Evolutionary conservation across 331 rosid genomes (phyloP).

Genomic region (Telfairia occidentalis): DNA sequence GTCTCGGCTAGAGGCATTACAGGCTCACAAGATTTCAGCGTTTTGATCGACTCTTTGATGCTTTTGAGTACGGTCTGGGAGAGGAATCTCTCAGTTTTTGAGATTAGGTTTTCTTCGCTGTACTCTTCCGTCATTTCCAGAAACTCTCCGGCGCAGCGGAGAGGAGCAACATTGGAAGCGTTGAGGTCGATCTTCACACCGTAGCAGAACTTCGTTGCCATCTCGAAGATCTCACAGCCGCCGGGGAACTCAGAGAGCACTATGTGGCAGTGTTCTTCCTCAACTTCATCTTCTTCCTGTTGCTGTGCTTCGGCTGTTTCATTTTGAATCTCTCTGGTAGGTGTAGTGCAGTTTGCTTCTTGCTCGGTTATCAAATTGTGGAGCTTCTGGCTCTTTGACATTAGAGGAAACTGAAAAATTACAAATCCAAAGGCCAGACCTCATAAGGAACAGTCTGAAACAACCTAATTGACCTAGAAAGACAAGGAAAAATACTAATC

Average conservation of each 20-base stretch:
- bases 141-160: constrained; percentile 92
- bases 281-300: constrained; percentile 43
- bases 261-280: constrained; percentile 57
- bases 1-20: constrained; percentile 51
- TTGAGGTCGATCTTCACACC: constrained; percentile 76
- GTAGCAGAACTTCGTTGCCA: constrained; percentile 85
- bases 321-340: constrained; percentile 12
- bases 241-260: constrained; percentile 67
- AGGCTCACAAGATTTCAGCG: constrained; percentile 66
- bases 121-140: constrained; percentile 86
- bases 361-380: constrained; percentile 54
- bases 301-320: constrained; percentile 8
- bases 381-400: constrained; percentile 73
- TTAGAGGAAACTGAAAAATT: constrained; percentile 68
- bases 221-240: constrained; percentile 70
- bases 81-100: constrained; percentile 62
- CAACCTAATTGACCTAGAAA: constrained; percentile 9
- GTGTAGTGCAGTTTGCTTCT: constrained; percentile 35
- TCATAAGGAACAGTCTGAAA: neutral
- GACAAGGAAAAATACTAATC: neutral
- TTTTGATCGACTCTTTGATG: constrained; percentile 56
- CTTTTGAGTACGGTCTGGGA: constrained; percentile 57
- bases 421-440: constrained; percentile 3
- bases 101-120: constrained; percentile 74
- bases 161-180: constrained; percentile 62